These are phyloP conservation scores for Microbotryum silenes-acaulis DNA, from an alignment of 1,284 basidiomycete species.

Conservation along the genomic window DNA sequence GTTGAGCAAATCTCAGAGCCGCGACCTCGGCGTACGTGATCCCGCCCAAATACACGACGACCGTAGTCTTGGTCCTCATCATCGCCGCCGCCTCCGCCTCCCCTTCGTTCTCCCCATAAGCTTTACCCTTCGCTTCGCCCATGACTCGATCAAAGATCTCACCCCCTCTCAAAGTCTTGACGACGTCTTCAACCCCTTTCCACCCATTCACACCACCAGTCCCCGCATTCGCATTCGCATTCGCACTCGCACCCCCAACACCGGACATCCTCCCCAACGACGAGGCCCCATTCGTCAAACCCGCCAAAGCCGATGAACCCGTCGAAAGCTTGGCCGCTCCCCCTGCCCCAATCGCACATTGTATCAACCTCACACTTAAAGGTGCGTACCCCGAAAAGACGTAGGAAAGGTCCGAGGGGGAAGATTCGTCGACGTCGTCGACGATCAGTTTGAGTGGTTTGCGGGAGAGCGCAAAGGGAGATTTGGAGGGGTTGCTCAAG, in stretches of 20 bases:
- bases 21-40: slow-evolving; percentile 96
- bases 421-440: slow-evolving; percentile 64
- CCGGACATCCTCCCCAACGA: slow-evolving; percentile 46
- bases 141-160: slow-evolving; percentile 64
- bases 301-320: slow-evolving; percentile 35
- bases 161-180: slow-evolving; percentile 66
- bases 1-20: slow-evolving; percentile 55
- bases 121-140: not conserved
- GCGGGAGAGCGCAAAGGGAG: slow-evolving; percentile 61
- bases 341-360: slow-evolving; percentile 68
- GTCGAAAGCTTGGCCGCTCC: slow-evolving; percentile 42
- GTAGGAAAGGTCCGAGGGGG: slow-evolving; percentile 86
- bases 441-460: slow-evolving; percentile 85
- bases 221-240: slow-evolving; percentile 49
- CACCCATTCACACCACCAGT: slow-evolving; percentile 64
- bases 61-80: slow-evolving; percentile 56
- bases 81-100: slow-evolving; percentile 30
- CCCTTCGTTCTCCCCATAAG: no score
- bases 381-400: slow-evolving; percentile 97
- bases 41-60: slow-evolving; percentile 97
- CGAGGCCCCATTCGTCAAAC: slow-evolving; percentile 3
- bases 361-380: slow-evolving; percentile 79
- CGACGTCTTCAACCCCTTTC: slow-evolving; percentile 90
- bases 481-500: slow-evolving; percentile 31
- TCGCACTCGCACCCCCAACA: slow-evolving; percentile 59